phyloP scores from a whole-genome alignment of 2,329 filamentous ascomycete species.

The Sporothrix curviconia region DNA sequence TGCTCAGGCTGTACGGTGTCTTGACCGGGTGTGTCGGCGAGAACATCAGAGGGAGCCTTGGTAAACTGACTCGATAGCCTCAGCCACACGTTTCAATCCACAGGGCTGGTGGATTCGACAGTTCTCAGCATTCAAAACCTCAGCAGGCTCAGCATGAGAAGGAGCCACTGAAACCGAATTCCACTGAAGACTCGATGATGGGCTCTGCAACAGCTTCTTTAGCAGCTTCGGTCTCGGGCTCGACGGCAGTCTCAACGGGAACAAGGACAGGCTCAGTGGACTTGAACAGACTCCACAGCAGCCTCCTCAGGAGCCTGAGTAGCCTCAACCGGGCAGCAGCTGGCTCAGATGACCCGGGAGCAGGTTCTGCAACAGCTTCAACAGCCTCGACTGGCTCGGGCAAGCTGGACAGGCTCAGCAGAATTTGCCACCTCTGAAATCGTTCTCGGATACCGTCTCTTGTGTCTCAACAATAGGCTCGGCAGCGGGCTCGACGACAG shows the following conservation, averaged over 20 bases:
- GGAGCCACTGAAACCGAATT: too few relatives aligned
- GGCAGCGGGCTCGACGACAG: constrained; percentile 12
- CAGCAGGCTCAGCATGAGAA: neutral
- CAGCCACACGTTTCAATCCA: neutral
- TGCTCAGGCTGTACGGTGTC: too few relatives aligned
- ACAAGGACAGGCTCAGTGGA: neutral
- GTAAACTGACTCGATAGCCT: neutral
- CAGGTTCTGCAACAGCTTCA: neutral
- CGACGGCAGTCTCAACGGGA: neutral
- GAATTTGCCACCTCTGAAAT: too few relatives aligned
- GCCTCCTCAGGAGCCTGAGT: too few relatives aligned
- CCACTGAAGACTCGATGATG: neutral
- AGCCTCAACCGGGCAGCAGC: too few relatives aligned
- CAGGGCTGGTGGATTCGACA: neutral
- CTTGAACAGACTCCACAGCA: neutral
- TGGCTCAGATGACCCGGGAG: neutral
- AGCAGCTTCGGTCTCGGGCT: neutral
- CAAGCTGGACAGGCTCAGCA: neutral
- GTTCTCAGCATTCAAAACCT: constrained; percentile 11
- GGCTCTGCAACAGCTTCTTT: neutral
- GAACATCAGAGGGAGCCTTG: neutral
- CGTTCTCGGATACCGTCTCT: too few relatives aligned
- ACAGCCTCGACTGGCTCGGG: neutral
- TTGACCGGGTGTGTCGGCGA: too few relatives aligned
- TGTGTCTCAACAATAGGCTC: too few relatives aligned